Evolutionary conservation across 129 eudicot species (phyloP).

Genomic region (Pseudognaphalium luteoalbum): DNA sequence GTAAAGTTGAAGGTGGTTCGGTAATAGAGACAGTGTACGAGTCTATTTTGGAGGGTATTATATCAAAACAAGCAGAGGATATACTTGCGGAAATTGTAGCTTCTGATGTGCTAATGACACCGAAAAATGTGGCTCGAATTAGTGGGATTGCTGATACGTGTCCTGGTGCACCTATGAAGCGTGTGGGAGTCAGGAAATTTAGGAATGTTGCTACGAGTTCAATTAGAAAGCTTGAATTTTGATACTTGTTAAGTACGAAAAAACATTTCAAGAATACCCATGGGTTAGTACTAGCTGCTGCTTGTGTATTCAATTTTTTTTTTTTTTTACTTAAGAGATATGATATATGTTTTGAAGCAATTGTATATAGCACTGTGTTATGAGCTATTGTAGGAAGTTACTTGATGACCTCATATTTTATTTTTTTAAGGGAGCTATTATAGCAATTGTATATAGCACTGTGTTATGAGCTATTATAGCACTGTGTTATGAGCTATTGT

Average conservation of each 20-base stretch:
- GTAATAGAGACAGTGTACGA: constrained; percentile 36
- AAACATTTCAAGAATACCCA: background rate
- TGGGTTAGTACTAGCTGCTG: background rate
- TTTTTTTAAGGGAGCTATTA: background rate
- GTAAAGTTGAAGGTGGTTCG: constrained; percentile 39
- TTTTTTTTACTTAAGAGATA: background rate
- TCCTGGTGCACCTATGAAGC: constrained; percentile 61
- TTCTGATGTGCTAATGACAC: constrained; percentile 36
- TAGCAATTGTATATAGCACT: no score
- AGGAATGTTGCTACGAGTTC: constrained; percentile 31
- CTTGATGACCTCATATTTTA: background rate
- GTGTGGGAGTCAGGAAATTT: constrained; percentile 9
- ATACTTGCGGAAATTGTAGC: constrained; percentile 18
- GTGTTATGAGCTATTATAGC: no score
- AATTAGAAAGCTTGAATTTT: constrained; percentile 64
- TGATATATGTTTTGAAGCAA: background rate
- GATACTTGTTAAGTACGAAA: background rate
- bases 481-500: no score
- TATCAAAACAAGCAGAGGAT: constrained; percentile 38
- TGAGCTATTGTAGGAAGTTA: background rate
- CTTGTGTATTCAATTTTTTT: background rate
- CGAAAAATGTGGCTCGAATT: constrained; percentile 33
- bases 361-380: background rate
- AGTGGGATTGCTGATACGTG: constrained; percentile 56
- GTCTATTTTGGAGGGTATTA: constrained; percentile 43